Base-by-base conservation (phyloP, 2,329 filamentous ascomycete species). In the Cercospora sesami region DNA sequence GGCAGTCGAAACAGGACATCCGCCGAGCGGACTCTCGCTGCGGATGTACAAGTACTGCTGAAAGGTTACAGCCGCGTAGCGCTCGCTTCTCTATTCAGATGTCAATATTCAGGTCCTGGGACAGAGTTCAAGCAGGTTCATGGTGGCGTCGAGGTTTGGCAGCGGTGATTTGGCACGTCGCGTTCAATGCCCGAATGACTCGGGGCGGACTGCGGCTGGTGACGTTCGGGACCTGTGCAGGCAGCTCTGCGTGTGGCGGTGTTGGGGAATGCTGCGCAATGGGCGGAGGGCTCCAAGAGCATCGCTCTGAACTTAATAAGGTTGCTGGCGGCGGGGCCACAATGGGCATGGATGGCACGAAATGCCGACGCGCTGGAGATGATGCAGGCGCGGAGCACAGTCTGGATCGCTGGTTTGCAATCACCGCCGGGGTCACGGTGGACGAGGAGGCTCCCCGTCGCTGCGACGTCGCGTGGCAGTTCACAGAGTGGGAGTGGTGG, bases 91-190 rank as follows among this genome's bases (percentile, higher is more conserved):
- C 55, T 36, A 12, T 14, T 10, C 26, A 33, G n/a, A 64, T n/a
- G 33, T 36, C 61, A 39, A 63, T 55, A 21, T 28, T 31, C 60
- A 51, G 21, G 42, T 8, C 23, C 21, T 21, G 14, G 31, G 21
- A 36, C 36, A 58, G 30, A 64, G 62, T 58, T 64, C 62, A 64
- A 51, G 62, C 62, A 58, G 39, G 23, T 64, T 57, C 62, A 64
- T 64, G 51, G 33, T 28, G 62, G 48, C 53, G 30, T 57, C 21
- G 30, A 62, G 16, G 18, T 42, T 45, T 18, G 7, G 14, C 18
- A 28, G 39, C 61, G 61, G 45, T 55, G 62, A 23, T 53, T n/a
- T 31, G 61, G 45, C 31, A 28, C 31, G 51, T 64, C 61, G 26
- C 61, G 14, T 21, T 53, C 30, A 23, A 23, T 33, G 45, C 62